Evolutionary conservation across 257 asterid genomes (phyloP).

Genomic region (Solanum piurae): DNA sequence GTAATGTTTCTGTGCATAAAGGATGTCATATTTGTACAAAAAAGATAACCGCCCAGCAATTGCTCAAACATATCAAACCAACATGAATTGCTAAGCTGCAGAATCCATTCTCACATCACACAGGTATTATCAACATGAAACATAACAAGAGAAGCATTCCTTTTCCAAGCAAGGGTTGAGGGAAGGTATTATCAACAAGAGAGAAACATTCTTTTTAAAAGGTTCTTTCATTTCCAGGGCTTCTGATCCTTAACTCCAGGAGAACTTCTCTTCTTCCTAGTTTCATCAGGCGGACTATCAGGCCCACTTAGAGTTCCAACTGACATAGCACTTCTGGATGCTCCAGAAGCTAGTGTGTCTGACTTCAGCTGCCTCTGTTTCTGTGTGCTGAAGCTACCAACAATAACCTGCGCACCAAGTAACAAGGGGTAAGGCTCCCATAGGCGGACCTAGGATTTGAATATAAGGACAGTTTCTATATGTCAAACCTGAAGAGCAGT

Average conservation of each 20-base stretch:
- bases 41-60: not conserved
- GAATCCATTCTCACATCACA: not conserved
- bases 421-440: not conserved
- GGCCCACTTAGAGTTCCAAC: slow-evolving; percentile 4
- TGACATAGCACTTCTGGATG: slow-evolving; percentile 5
- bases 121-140: not conserved
- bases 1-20: not conserved
- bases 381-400: slow-evolving; percentile 1
- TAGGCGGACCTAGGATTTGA: no score
- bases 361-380: not conserved
- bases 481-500: slow-evolving; percentile 5
- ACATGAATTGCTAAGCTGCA: not conserved
- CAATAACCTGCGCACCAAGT: slow-evolving; percentile 1
- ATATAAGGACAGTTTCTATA: not conserved
- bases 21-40: not conserved
- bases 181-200: no score
- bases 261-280: not conserved
- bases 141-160: not conserved
- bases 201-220: no score
- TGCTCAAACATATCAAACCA: not conserved
- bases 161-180: no score
- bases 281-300: not conserved
- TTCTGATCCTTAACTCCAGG: not conserved
- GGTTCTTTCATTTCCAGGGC: not conserved
- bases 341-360: not conserved